Evolutionary conservation across 1,139 yeast genomes (phyloP), one percentile per base, ranked within the genome.

Genomic region (Eremothecium coryli): DNA sequence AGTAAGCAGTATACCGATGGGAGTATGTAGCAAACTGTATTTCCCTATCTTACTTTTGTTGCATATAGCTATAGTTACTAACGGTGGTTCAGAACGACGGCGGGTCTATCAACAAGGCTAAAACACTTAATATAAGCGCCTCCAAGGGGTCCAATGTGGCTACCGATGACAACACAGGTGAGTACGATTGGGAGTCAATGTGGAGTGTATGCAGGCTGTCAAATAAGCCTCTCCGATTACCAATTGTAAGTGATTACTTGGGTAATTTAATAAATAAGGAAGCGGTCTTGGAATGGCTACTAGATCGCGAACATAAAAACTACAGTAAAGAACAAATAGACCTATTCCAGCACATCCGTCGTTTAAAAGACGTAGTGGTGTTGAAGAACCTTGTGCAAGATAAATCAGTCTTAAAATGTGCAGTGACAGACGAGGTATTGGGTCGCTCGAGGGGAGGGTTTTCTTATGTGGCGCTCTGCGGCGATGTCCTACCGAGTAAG

Each of bases 261-360:
- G 96, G 96, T 0, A 56, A 64, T 23, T 49, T 86, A n/a, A 82
- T 72, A 54, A 71, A 76, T 44, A 82, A 82, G 45, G 86, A 80
- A 41, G 62, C 77, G 23, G 56, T 82, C 0, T 47, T 86, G 10
- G 80, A 78, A 47, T 66, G 69, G 52, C 52, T 82, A 12, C 53
- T 80, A 3, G 34, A 61, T 18, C 61, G 60, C 13, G 54, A n/a
- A 38, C 42, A 24, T 38, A 42, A 31, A 35, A 46, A 8, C 41
- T 60, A 27, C 33, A 54, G 57, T 17, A 39, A 45, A 18, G 48
- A 50, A n/a, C 61, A 58, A 27, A 43, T 48, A 18, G 44, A 43
- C 5, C 45, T 54, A 16, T 56, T 68, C 7, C 38, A 44, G 2
- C 80, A 78, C 50, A 64, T 80, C 12, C 61, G 48, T 16, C 56